These are phyloP conservation scores for Moringa oleifera DNA, from an alignment of 345 rosid genomes.

Conservation along the genomic window DNA sequence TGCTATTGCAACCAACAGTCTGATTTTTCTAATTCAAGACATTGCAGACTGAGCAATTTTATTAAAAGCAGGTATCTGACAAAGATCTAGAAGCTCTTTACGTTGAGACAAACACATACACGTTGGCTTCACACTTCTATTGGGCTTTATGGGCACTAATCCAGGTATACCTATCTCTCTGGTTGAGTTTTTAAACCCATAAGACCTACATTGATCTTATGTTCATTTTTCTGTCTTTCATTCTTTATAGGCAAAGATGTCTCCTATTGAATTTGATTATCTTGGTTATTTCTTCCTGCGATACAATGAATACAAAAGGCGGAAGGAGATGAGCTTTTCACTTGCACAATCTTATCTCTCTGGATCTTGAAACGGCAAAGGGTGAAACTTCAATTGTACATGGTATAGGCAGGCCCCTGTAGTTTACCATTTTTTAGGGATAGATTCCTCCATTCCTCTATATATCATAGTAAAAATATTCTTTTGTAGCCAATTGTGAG, in stretches of 20 bases:
- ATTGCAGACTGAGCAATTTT: background rate
- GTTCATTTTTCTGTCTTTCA: background rate
- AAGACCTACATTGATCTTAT: background rate
- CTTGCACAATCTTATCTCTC: conserved; percentile 54
- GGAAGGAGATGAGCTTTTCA: conserved; percentile 47
- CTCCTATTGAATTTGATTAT: conserved; percentile 85
- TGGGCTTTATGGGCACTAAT: conserved; percentile 97
- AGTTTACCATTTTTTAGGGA: background rate
- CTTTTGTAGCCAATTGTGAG: conserved; percentile 9
- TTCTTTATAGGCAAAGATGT: conserved; percentile 74
- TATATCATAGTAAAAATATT: conserved; percentile 13
- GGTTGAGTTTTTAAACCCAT: background rate
- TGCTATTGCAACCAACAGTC: no score
- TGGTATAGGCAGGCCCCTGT: background rate
- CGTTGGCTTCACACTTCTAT: conserved; percentile 72
- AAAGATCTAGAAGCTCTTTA: conserved; percentile 58
- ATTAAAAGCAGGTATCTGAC: conserved; percentile 42
- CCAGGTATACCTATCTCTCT: conserved; percentile 44
- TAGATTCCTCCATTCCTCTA: background rate
- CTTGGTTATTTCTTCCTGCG: conserved; percentile 78
- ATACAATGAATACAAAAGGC: conserved; percentile 78
- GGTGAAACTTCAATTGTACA: conserved; percentile 1
- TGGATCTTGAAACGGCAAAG: conserved; percentile 16
- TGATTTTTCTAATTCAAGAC: background rate
- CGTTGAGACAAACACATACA: conserved; percentile 64